These are phyloP conservation scores for Pichia sp. DNA, from an alignment of 1,139 yeast genomes.

Conservation along the genomic window DNA sequence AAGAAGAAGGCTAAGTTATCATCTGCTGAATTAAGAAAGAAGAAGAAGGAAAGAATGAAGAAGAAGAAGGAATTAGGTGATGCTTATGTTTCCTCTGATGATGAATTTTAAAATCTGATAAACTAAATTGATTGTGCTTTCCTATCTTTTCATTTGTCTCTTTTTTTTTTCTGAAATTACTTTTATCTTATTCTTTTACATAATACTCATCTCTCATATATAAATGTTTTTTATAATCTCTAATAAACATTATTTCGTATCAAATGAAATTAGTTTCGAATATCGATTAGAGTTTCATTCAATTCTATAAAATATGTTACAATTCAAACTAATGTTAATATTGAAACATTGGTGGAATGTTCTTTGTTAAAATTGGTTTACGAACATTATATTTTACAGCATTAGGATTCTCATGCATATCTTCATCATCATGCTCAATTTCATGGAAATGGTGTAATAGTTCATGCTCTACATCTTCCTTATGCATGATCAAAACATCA, in stretches of 20 bases:
- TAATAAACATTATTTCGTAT: slow-evolving; percentile 2
- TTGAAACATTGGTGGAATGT: slow-evolving; percentile 25
- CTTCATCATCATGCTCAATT: slow-evolving; percentile 55
- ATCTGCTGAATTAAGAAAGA: slow-evolving; percentile 99
- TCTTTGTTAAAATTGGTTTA: slow-evolving; percentile 32
- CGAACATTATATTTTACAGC: slow-evolving; percentile 16
- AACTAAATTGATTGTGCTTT: slow-evolving; percentile 1
- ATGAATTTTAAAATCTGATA: slow-evolving; percentile 56
- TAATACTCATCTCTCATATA: not conserved
- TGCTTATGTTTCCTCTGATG: slow-evolving; percentile 95
- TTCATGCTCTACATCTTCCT: slow-evolving; percentile 88
- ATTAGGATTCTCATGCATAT: slow-evolving; percentile 21
- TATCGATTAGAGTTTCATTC: too few relatives aligned
- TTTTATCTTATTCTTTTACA: slow-evolving; percentile 1
- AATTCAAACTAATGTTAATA: not conserved
- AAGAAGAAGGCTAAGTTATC: slow-evolving; percentile 97
- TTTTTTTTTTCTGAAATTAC: not conserved
- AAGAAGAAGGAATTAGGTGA: slow-evolving; percentile 99
- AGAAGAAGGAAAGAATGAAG: slow-evolving; percentile 99
- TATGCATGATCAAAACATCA: slow-evolving; percentile 69
- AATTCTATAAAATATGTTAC: too few relatives aligned
- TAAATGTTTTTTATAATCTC: not conserved
- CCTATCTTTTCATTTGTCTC: slow-evolving; percentile 1
- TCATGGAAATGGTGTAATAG: slow-evolving; percentile 81
- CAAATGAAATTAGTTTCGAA: too few relatives aligned